Evolutionary conservation across 805 yeast species (phyloP).

Genomic region (Lipomyces starkeyi): DNA sequence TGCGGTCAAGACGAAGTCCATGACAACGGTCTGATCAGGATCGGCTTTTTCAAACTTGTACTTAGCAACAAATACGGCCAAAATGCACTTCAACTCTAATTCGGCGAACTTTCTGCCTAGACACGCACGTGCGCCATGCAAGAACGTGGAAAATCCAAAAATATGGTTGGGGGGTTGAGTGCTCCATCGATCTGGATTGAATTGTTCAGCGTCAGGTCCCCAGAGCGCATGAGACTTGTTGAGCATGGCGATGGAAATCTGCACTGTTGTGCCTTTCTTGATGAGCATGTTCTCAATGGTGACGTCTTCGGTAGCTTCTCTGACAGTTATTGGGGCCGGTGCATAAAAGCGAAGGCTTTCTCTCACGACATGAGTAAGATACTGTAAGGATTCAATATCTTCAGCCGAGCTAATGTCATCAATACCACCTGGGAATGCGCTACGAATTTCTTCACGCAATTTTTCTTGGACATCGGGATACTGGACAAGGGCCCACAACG

Average conservation of each 20-base stretch:
- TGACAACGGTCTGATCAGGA: conserved; percentile 12
- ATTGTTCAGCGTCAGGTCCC: conserved; percentile 31
- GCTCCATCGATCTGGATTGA: conserved; percentile 35
- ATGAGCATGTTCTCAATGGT: conserved; percentile 13
- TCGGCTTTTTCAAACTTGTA: conserved; percentile 24
- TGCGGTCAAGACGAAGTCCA: conserved; percentile 20
- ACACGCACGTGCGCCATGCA: conserved; percentile 33
- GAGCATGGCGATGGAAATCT: conserved; percentile 18
- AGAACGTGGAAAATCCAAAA: conserved; percentile 27
- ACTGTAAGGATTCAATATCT: conserved; percentile 19
- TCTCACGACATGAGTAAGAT: conserved; percentile 24
- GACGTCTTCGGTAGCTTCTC: conserved; percentile 30
- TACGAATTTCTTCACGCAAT: conserved; percentile 26
- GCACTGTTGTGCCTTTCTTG: conserved; percentile 26
- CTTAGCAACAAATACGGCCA: conserved; percentile 26
- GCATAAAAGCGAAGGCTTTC: conserved; percentile 25
- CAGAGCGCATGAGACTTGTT: conserved; percentile 23
- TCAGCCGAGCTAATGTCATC: conserved; percentile 16
- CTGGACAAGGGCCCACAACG: conserved; percentile 17
- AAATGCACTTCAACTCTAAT: conserved; percentile 23
- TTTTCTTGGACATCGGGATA: conserved; percentile 26
- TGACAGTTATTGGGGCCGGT: conserved; percentile 32
- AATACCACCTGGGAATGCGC: conserved; percentile 28
- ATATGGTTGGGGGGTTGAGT: conserved; percentile 6
- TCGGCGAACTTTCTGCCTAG: conserved; percentile 33